Conservation (phyloP, 441 rosid genomes). For the Gossypium trilobum region DNA sequence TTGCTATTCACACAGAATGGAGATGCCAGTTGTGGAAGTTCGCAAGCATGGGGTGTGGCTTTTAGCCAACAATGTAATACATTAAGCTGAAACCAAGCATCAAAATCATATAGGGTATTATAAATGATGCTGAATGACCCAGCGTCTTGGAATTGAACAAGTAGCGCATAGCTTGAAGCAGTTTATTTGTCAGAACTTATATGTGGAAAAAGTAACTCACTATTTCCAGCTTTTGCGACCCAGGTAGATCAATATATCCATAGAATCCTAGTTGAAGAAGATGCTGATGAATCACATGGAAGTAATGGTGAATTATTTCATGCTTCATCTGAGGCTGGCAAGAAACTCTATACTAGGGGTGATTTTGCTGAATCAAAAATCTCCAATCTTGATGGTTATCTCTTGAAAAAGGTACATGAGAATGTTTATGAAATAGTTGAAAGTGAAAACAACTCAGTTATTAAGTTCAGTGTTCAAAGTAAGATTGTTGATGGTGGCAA, state of each 20-base stretch:
- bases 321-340: constrained; percentile 60
- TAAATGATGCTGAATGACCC: constrained; percentile 5
- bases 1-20: constrained; percentile 51
- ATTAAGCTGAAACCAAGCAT: constrained; percentile 25
- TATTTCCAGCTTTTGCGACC: constrained; percentile 13
- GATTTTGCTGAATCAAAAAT: constrained; percentile 63
- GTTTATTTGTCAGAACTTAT: not conserved
- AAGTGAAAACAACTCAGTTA: not conserved
- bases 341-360: constrained; percentile 57
- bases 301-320: constrained; percentile 37
- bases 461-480: not conserved
- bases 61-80: constrained; percentile 66
- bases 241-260: constrained; percentile 85
- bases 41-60: constrained; percentile 71
- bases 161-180: not conserved
- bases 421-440: not conserved
- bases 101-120: constrained; percentile 16
- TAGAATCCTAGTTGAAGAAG: constrained; percentile 73
- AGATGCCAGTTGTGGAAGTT: constrained; percentile 84
- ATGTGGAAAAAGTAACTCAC: constrained; percentile 7
- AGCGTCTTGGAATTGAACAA: constrained; percentile 7
- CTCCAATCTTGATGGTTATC: constrained; percentile 45
- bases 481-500: constrained; percentile 6
- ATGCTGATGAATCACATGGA: constrained; percentile 31
- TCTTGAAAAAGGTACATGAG: constrained; percentile 51